Base-by-base conservation (phyloP, 345 rosid genomes). In the Citropsis articulata region DNA sequence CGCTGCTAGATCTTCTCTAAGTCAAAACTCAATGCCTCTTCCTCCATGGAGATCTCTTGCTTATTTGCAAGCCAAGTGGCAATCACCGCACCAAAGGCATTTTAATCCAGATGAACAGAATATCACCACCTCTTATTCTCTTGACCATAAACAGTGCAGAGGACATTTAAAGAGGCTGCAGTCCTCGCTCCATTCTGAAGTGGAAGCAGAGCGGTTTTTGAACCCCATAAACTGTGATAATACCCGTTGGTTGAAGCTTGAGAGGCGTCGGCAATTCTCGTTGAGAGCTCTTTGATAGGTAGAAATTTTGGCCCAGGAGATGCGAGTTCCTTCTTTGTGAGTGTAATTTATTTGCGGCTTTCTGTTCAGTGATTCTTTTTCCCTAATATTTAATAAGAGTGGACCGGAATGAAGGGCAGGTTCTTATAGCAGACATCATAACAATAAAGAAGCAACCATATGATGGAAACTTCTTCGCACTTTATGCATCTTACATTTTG, bases 41-140 rank as follows among this genome's bases (percentile, higher is more conserved):
- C 99, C 99, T 78, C 99, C 99, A 0, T 95, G 99, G 99, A 90
- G 99, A 80, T 93, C 99, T 6, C 83, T 93, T 9, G 88, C 90
- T 69, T 93, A 95, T 80, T 82, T 95, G 85, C 90, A 89, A 77
- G 93, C 97, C 4, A 93, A 95, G 83, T 95, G 99, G 99, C 83
- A 83, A 71, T 92, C 98, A 0, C 90, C 90, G 0, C 81, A 88
- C 82, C 87, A 88, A 80, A 88, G 98, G 35, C 88, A 76, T 80
- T 77, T 88, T 5, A 70, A 68, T 71, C 94, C 87, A 0, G 86
- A 84, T 35, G 83, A 82, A 14, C 85, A 76, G 66, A 76, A 80
- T 66, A 77, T 80, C 28, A 73, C 79, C 12, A 28, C 75, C 77
- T 75, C 57, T 53, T 69, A 68, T 76, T 79, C 83, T 27, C 70